These are phyloP conservation scores for Guadua angustifolia DNA, from an alignment of 176 grass and related monocot genomes.

Conservation along the genomic window DNA sequence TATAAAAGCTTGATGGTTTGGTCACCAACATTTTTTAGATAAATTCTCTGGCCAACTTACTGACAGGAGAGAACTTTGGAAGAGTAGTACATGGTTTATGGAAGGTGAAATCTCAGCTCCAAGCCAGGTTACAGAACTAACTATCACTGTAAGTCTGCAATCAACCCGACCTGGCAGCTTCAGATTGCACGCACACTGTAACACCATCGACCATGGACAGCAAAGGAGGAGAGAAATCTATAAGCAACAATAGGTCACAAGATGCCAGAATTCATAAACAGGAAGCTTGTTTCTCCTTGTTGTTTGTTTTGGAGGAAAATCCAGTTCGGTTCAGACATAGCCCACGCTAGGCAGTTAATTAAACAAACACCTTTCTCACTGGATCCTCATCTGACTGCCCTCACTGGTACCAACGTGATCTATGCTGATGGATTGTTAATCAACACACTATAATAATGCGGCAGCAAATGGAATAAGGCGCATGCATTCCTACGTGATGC, in stretches of 20 bases:
- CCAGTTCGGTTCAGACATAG: too few species aligned
- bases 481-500: neutral
- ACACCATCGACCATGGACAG: neutral
- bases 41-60: neutral
- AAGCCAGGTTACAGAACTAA: too few species aligned
- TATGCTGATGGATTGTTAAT: neutral
- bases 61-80: neutral
- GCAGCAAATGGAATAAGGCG: neutral
- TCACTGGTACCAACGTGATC: neutral
- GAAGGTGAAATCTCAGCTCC: too few species aligned
- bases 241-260: neutral
- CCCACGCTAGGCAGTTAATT: too few species aligned
- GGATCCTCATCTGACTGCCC: neutral
- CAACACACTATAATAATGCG: neutral
- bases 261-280: neutral
- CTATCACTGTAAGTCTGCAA: too few species aligned
- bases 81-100: neutral
- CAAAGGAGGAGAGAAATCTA: neutral
- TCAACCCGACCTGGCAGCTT: neutral
- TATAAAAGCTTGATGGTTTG: neutral
- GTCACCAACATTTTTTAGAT: neutral
- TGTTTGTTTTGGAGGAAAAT: neutral
- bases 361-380: too few species aligned
- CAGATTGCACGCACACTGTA: neutral
- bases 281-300: neutral